Percentiles rank a stretch among this genome's conserved stretches.
phyloP scores from a whole-genome alignment of 1,139 yeast genomes.

The Pichia inconspicua region DNA sequence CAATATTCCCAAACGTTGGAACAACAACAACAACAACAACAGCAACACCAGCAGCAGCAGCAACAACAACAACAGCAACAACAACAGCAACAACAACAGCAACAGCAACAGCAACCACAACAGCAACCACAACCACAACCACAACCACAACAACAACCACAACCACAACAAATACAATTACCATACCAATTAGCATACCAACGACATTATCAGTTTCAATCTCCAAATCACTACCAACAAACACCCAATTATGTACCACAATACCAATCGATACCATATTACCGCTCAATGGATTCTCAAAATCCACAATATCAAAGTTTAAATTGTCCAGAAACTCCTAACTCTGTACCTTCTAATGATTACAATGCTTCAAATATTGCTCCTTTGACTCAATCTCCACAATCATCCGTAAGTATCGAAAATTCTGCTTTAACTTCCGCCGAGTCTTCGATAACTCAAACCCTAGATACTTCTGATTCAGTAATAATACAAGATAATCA shows the following conservation, averaged over 20 bases:
- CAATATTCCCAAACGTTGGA: neutral
- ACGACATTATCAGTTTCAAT: neutral
- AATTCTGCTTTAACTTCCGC: neutral
- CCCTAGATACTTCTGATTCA: neutral
- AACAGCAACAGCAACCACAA: no score
- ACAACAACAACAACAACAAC: constrained; percentile 2
- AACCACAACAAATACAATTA: neutral
- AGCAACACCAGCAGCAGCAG: neutral
- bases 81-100: no score
- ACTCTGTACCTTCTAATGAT: neutral
- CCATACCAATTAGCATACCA: neutral
- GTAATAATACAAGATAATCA: neutral
- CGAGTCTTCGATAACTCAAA: neutral
- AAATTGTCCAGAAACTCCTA: neutral
- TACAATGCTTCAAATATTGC: neutral
- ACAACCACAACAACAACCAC: no score
- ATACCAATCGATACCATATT: neutral
- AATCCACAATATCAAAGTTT: neutral
- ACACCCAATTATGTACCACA: neutral
- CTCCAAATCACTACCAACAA: neutral
- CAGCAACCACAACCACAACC: no score
- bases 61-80: neutral
- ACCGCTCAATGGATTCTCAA: neutral
- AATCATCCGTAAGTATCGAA: neutral
- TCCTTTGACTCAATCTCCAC: neutral